These are phyloP conservation scores for Phytophthora citricola DNA, from an alignment of 352 stramenopile species.

Conservation along the genomic window DNA sequence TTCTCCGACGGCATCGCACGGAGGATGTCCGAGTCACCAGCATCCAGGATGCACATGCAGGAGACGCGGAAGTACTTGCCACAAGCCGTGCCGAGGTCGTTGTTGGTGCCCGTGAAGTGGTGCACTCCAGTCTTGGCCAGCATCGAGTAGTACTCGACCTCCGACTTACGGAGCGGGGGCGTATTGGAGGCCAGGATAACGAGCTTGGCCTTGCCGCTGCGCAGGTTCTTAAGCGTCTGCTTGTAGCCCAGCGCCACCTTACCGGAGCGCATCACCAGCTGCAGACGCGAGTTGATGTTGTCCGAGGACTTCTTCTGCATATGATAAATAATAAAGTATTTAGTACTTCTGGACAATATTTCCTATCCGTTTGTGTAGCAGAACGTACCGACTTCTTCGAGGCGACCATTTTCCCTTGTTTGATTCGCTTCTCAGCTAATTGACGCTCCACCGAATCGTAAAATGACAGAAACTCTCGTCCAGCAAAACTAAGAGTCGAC, in stretches of 20 bases:
- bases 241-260: slow-evolving; percentile 99
- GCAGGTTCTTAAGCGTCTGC: slow-evolving; percentile 97
- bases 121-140: slow-evolving; percentile 98
- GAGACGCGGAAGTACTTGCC: slow-evolving; percentile 99
- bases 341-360: background rate
- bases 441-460: slow-evolving; percentile 74
- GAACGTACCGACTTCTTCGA: slow-evolving; percentile 91
- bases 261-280: slow-evolving; percentile 99
- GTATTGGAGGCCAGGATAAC: slow-evolving; percentile 98
- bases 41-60: slow-evolving; percentile 96
- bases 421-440: slow-evolving; percentile 53
- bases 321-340: slow-evolving; percentile 26
- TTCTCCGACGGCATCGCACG: slow-evolving; percentile 70
- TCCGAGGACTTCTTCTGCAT: slow-evolving; percentile 97
- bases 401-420: slow-evolving; percentile 84
- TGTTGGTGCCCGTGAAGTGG: slow-evolving; percentile 99
- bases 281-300: slow-evolving; percentile 99
- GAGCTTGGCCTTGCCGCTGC: slow-evolving; percentile 97
- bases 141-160: slow-evolving; percentile 99
- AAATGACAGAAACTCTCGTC: background rate
- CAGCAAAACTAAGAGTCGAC: background rate
- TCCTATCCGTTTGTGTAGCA: too few species aligned
- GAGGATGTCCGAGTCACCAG: slow-evolving; percentile 99
- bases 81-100: slow-evolving; percentile 98
- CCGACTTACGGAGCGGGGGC: slow-evolving; percentile 98